Conservation (phyloP, 441 rosid genomes). For the Croton laevigatus region DNA sequence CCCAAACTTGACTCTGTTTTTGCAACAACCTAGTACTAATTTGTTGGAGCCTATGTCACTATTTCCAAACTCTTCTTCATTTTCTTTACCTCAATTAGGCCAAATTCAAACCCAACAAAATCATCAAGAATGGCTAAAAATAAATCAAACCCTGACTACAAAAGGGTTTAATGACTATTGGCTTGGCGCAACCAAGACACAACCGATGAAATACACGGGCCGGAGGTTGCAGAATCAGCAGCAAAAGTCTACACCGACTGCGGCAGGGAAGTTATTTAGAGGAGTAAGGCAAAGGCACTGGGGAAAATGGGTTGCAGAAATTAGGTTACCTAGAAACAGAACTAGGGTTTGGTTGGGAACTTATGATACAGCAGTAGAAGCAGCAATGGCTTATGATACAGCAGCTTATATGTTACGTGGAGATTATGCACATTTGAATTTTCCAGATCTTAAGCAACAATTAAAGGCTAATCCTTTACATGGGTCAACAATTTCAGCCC, state of each 20-base stretch:
- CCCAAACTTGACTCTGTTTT: slow-evolving; percentile 59
- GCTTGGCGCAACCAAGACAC: slow-evolving; percentile 60
- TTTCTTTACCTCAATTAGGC: slow-evolving; percentile 23
- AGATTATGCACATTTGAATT: slow-evolving; percentile 73
- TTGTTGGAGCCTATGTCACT: slow-evolving; percentile 21
- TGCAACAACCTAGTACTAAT: slow-evolving; percentile 39
- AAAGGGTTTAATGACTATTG: slow-evolving; percentile 47
- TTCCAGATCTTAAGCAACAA: slow-evolving; percentile 60
- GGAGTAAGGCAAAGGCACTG: slow-evolving; percentile 91
- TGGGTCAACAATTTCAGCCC: slow-evolving; percentile 53
- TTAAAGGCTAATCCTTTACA: slow-evolving; percentile 55
- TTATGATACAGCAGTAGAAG: slow-evolving; percentile 77
- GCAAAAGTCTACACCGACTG: slow-evolving; percentile 36
- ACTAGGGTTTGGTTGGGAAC: slow-evolving; percentile 90
- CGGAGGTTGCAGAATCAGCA: slow-evolving; percentile 40
- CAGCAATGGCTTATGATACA: slow-evolving; percentile 77
- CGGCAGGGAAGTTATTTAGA: slow-evolving; percentile 65
- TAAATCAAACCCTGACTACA: slow-evolving; percentile 36
- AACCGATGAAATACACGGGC: slow-evolving; percentile 56
- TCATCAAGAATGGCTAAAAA: slow-evolving; percentile 40
- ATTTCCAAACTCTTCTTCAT: slow-evolving; percentile 26
- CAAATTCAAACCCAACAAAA: slow-evolving; percentile 25
- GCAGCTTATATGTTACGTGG: slow-evolving; percentile 80
- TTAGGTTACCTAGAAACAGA: slow-evolving; percentile 74
- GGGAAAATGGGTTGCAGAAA: slow-evolving; percentile 96